Evolutionary conservation across 192 early-diverging fungal species (phyloP), one percentile per base, ranked within the genome.

Genomic region (Podila epigama): DNA sequence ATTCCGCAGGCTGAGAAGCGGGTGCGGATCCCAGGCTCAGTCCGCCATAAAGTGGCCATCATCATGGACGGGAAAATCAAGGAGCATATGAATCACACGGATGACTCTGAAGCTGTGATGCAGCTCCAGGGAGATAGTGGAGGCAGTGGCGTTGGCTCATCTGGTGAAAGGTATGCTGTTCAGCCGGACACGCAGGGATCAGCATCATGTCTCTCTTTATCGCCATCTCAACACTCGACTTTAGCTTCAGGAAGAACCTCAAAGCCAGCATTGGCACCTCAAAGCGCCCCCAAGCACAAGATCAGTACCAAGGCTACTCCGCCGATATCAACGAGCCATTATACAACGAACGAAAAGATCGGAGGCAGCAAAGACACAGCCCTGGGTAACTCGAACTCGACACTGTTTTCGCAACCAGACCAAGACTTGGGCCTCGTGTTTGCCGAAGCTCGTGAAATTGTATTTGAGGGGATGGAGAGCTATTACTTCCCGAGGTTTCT

Each of bases 401-500:
- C 42, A 2, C 16, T 52, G 18, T 29, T 48, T 22, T 15, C 41
- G 9, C 72, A 63, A n/a, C 72, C 65, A 0, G 72, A 75, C 4
- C 72, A 75, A 25, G 72, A 68, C 18, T 22, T 75, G 9, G 72
- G 72, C 0, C 22, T 75, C 22, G 79, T 90, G 5, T 90, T 83
- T 70, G 52, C 75, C 2, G 89, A 88, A 51, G 87, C 87, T n/a
- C 84, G 86, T 22, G 72, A 87, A 34, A 75, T 81, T 66, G 65
- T 83, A 20, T 86, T 79, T 67, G 77, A 85, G 31, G 78, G 69
- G 0, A 88, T 90, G 87, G 72, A 85, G 44, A 58, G 65, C 22
- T 70, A 82, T 31, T 80, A 80, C 13, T 90, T 85, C 52, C 87
- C 89, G n/a, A 70, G 82, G 31, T 90, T 90, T 55, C 42, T 90